Evolutionary conservation across 768 basidiomycete genomes (phyloP), one percentile per base, ranked within the genome.

Genomic region (Imleria badia): DNA sequence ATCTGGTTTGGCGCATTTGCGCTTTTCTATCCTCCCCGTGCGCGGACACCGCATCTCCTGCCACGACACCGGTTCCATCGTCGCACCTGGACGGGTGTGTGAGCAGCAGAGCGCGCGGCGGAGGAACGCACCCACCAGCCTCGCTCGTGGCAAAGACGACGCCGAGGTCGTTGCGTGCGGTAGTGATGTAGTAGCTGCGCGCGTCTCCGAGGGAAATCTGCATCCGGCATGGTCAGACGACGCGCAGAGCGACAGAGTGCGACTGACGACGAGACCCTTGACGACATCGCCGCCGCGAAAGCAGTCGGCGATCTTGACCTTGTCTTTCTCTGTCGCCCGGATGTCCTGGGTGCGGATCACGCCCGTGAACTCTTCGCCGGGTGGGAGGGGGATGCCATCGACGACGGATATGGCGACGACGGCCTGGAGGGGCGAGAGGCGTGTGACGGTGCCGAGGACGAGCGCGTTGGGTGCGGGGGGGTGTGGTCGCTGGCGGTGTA

Each of bases 221-320:
- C 7, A 22, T 45, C 8, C 36, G 38, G 26, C 7, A 14, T 38
- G n/a, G 38, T 59, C 43, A 52, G 65, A 54, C 36, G 43, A 33
- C 36, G 29, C 30, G 56, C 31, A 20, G 41, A 6, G 26, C 0
- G 19, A 22, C 17, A 6, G 9, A 11, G 23, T n/a, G 35, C 19
- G 22, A 77, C 87, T 68, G 68, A 94, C 94, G 64, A 96, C 92
- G 36, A 89, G 67, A 14, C 91, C 92, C 55, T 87, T 83, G 31
- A 97, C 87, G 46, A 95, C 89, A 66, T 97, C 94, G 14, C 94
- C 93, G 0, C 91, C 91, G 23, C 94, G 80, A 70, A 96, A 97
- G 64, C 92, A 96, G 62, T 94, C 90, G 31, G 86, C 84, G 55
- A 95, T 89, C 73, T 89, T 93, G 54, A 95, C 82, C 62, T 84